Conservation (phyloP, 805 yeast species). For the Starmerella lactis-condensi region DNA sequence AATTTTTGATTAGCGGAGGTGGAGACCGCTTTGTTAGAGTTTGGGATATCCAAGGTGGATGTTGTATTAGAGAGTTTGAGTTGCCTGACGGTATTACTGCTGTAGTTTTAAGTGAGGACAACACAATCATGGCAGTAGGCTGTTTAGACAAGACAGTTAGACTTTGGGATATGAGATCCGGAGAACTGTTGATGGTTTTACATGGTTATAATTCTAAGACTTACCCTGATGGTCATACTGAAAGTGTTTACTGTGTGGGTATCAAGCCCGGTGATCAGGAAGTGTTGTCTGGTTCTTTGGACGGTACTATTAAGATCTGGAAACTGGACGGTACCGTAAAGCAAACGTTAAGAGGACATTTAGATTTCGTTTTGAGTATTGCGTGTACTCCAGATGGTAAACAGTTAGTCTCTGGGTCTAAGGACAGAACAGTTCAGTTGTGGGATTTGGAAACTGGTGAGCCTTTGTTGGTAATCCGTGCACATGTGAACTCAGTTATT, state of each 20-base stretch:
- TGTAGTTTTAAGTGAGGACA: constrained; percentile 92
- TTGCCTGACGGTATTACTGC: constrained; percentile 98
- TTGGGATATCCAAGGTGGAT: constrained; percentile 85
- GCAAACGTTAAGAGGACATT: constrained; percentile 75
- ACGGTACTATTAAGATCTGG: constrained; percentile 92
- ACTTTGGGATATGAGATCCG: constrained; percentile 90
- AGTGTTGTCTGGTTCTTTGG: constrained; percentile 86
- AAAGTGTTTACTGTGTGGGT: constrained; percentile 86
- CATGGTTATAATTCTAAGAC: too few species aligned
- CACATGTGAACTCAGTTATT: constrained; percentile 89
- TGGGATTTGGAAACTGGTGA: constrained; percentile 90
- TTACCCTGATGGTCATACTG: constrained; percentile 88
- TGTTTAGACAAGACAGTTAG: constrained; percentile 87
- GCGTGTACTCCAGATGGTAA: constrained; percentile 86
- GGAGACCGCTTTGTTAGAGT: constrained; percentile 93
- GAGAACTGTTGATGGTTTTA: constrained; percentile 75
- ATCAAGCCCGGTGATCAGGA: constrained; percentile 82
- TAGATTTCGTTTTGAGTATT: constrained; percentile 84
- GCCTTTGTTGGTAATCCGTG: constrained; percentile 87
- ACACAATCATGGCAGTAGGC: constrained; percentile 87
- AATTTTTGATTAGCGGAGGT: constrained; percentile 81
- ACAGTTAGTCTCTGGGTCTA: constrained; percentile 82
- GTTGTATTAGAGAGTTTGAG: constrained; percentile 69
- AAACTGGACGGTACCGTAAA: constrained; percentile 40
- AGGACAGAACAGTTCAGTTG: constrained; percentile 90